These are phyloP conservation scores for Penicillium antarcticum DNA, from an alignment of 495 filamentous ascomycete species.

Conservation along the genomic window DNA sequence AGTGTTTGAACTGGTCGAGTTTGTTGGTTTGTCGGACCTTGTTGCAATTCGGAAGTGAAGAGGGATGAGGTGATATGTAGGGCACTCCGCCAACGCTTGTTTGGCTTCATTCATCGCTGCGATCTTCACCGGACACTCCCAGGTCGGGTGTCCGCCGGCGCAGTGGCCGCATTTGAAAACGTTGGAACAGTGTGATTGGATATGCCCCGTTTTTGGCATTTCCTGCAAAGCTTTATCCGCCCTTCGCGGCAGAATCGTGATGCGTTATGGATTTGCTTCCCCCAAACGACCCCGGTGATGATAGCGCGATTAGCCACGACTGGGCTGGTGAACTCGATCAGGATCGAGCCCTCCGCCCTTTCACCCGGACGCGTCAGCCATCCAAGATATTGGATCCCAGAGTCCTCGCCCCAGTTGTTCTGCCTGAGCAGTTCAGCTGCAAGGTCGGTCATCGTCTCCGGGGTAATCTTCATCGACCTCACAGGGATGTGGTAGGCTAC, in stretches of 20 bases:
- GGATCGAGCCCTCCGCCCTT: conserved; percentile 11
- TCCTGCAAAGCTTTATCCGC: conserved; percentile 11
- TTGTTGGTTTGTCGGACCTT: too few species aligned
- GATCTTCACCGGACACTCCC: not conserved
- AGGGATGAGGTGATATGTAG: conserved; percentile 4
- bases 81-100: conserved; percentile 2
- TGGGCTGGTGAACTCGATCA: conserved; percentile 19
- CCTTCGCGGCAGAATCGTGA: conserved; percentile 10
- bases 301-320: conserved; percentile 16
- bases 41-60: not conserved
- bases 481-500: conserved; percentile 9
- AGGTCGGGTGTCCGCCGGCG: not conserved
- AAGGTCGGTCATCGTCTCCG: conserved; percentile 4
- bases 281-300: conserved; percentile 7
- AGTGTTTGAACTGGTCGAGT: too few species aligned
- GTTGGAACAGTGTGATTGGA: conserved; percentile 13
- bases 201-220: conserved; percentile 18
- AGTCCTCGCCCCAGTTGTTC: conserved; percentile 8
- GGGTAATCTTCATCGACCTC: conserved; percentile 5
- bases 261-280: conserved; percentile 1
- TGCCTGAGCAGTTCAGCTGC: conserved; percentile 2
- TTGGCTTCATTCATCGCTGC: conserved; percentile 5
- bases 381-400: conserved; percentile 7
- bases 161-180: conserved; percentile 9
- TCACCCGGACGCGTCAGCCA: conserved; percentile 6